These are phyloP conservation scores for Escallonia herrerae DNA, from an alignment of 129 eudicot genomes.

Conservation along the genomic window DNA sequence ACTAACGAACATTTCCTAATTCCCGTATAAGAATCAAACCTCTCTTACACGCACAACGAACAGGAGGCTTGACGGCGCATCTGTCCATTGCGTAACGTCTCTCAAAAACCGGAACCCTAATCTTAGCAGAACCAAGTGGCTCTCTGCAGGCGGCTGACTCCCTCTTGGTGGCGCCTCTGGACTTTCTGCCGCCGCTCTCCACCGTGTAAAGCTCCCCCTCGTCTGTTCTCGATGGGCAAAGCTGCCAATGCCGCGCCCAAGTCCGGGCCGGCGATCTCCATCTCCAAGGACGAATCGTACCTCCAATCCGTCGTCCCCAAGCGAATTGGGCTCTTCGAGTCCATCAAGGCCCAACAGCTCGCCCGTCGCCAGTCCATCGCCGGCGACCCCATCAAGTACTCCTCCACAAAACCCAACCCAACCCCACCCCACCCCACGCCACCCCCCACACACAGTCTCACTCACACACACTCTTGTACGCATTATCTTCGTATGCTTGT, in stretches of 20 bases:
- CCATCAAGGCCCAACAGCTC: conserved; percentile 40
- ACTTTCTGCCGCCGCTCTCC: conserved; percentile 18
- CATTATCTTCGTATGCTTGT: neutral
- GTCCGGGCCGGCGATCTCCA: conserved; percentile 22
- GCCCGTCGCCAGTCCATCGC: conserved; percentile 38
- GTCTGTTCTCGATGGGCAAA: conserved; percentile 29
- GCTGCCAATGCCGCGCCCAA: conserved; percentile 20
- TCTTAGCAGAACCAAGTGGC: too few species aligned
- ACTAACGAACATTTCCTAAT: too few species aligned
- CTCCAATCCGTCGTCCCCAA: conserved; percentile 49
- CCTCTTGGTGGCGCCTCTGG: conserved; percentile 24
- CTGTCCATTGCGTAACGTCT: too few species aligned
- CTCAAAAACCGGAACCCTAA: too few species aligned
- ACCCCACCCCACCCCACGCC: neutral
- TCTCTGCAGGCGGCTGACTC: too few species aligned
- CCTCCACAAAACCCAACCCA: neutral
- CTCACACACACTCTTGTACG: neutral
- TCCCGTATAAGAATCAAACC: too few species aligned
- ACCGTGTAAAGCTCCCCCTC: conserved; percentile 10
- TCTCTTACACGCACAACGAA: too few species aligned
- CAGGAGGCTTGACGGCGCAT: too few species aligned
- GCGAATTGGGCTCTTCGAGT: conserved; percentile 50
- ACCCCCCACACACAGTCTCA: neutral
- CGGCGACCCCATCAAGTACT: conserved; percentile 53
- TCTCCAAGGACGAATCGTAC: conserved; percentile 50